Evolutionary conservation across 495 filamentous ascomycete genomes (phyloP), one percentile per base, ranked within the genome.

Genomic region (Lindgomyces ingoldianus): DNA sequence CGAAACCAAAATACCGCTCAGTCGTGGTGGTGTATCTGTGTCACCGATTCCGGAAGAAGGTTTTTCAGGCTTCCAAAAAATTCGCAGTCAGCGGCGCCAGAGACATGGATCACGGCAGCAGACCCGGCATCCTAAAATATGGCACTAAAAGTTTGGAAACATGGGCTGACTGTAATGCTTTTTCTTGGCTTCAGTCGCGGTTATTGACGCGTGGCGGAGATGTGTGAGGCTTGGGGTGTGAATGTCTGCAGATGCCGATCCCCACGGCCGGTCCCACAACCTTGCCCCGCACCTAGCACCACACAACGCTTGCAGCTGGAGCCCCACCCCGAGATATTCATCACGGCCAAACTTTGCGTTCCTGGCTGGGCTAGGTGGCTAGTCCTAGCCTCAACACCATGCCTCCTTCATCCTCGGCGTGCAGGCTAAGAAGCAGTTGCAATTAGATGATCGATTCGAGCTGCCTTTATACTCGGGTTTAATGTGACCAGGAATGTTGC

Each of bases 111-210:
- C 21, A n/a, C 62, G 62, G 62, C 48, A 52, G 62, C 52, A 57
- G 53, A 45, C 9, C 9, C 61, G 62, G 62, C 62, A 65, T 53
- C 30, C 39, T 57, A 60, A 56, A 27, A 25, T 53, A 53, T 8
- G 16, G 6, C 8, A 4, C 44, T 22, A 4, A n/a, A 41, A 9
- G 4, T n/a, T 4, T 22, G 4, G 44, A n/a, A 22, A 55, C 3
- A 58, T 58, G 39, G 18, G 55, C 55, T 47, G 30, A 57, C 30
- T 33, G 11, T 9, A 21, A 22, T 47, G 8, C 44, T n/a, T 18
- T 47, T 47, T 18, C 16, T 8, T 4, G 44, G 14, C 8, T 18
- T 47, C 44, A 18, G 44, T 22, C n/a, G 33, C 33, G 33, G 33
- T 39, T 18, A 47, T 47, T 22, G 44, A 18, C 16, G 44, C 48